Base-by-base conservation (phyloP, 768 basidiomycete genomes). In the Collybia mongolica region DNA sequence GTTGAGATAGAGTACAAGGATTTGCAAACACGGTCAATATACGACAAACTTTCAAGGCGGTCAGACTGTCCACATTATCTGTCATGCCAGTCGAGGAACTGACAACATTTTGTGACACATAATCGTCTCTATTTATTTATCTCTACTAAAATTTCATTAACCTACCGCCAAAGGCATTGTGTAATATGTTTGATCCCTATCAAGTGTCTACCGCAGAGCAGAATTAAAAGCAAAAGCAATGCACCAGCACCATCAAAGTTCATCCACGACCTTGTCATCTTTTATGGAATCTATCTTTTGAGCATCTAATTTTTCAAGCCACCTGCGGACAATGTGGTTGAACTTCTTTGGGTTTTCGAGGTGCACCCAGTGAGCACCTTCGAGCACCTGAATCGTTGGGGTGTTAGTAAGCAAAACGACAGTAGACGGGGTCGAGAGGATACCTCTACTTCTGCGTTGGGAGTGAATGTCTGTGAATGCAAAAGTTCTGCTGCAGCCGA, bases 281-380 rank as follows among this genome's bases (percentile, higher is more conserved):
- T 28, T 19, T 12, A 35, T 24, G 14, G 20, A 11, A 28, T 39
- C 14, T 8, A 3, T 8, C 7, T 14, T 12, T 12, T 6, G n/a
- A 32, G 53, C 55, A 40, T 57, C 26, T 48, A 38, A 42, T 52
- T 35, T 18, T 36, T 32, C 6, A 49, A 89, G 68, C 84, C 86
- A 88, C 29, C 71, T 61, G 15, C 72, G 69, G 46, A 84, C 66
- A 40, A 77, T 64, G 0, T 49, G 41, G 54, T 88, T 89, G 61
- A 83, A 77, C 38, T 66, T 65, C 1, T 64, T 48, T 0, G 85
- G 80, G 51, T 74, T 62, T 61, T 89, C 87, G 17, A 88, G 66
- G 32, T 88, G 87, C 6, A 77, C 70, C 86, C 87, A 88, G 61
- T 89, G 87, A 4, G 81, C 76, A 0, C 80, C 80, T 6, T 66